Evolutionary conservation across 805 yeast species (phyloP), one percentile per base, ranked within the genome.

Genomic region (Saccharomycopsis fibuligera): DNA sequence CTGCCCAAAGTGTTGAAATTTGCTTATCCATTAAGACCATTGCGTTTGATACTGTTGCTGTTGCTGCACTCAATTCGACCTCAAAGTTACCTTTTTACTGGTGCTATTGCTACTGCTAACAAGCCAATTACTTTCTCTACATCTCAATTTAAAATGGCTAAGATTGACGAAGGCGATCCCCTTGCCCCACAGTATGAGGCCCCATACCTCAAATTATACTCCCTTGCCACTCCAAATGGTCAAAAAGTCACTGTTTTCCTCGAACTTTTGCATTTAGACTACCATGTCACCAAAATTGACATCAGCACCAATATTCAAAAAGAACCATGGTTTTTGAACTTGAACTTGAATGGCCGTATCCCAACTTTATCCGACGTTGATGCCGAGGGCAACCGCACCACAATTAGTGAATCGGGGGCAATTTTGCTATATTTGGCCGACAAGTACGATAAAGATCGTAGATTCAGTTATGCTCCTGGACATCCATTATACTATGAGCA

Each of bases 331-430:
- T 81, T 68, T 55, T 59, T 78, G 44, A 67, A 73, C 47, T 61
- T 78, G 58, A 78, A 80, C 60, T 80, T 82, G 17, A 79, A 81
- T 56, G 86, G 87, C 4, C 67, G 79, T 56, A 75, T 82, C 44
- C 87, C 88, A 24, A 70, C 79, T 0, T 61, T 82, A 31, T 66
- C 60, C 33, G 71, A 68, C 42, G 65, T 59, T 31, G 58, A 62
- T 39, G 50, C 58, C 3, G 46, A 71, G 4, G 81, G 79, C 3
- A 62, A 72, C 36, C 60, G 60, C 5, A 67, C 68, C 27, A 64
- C 74, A 21, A 58, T 82, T 24, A 71, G 73, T 55, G 86, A 81
- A 63, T 70, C 81, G 30, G 86, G 75, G 29, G 84, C 86, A 2
- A 80, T 81, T 53, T 60, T 82, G 62, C 63, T 68, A 50, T 82